A percentile compares a stretch with the other conserved stretches of the same genome.
These are phyloP conservation scores for Leersia perrieri DNA, from an alignment of 176 grass and related monocot species.

Conservation along the genomic window DNA sequence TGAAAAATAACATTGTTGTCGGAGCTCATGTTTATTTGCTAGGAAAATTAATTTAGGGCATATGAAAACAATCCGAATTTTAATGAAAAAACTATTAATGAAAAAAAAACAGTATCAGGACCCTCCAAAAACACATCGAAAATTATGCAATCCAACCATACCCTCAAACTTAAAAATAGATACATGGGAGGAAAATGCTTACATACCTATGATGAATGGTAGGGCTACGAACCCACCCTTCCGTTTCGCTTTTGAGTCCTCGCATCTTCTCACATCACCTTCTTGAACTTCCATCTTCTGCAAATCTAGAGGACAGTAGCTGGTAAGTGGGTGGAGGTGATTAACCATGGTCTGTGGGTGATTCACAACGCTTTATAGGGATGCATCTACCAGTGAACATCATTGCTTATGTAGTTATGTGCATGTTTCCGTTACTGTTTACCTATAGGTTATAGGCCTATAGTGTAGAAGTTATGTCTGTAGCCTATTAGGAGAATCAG, in stretches of 20 bases:
- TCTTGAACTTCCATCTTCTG: slow-evolving; percentile 10
- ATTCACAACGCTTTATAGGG: not conserved
- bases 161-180: no score
- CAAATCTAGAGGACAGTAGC: not conserved
- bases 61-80: not conserved
- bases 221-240: slow-evolving; percentile 17
- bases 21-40: not conserved
- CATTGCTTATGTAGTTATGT: not conserved
- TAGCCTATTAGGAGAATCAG: not conserved
- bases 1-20: no score
- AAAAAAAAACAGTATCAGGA: not conserved
- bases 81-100: not conserved
- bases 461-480: not conserved
- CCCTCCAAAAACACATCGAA: no score
- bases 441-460: not conserved
- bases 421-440: not conserved
- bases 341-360: not conserved
- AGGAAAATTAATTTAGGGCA: not conserved
- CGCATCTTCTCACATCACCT: not conserved
- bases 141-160: no score
- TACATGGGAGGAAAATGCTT: not conserved
- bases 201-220: slow-evolving; percentile 32
- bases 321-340: not conserved
- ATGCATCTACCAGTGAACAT: not conserved
- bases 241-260: not conserved